Base-by-base conservation (phyloP, 345 rosid genomes). In the Orychophragmus violaceus region DNA sequence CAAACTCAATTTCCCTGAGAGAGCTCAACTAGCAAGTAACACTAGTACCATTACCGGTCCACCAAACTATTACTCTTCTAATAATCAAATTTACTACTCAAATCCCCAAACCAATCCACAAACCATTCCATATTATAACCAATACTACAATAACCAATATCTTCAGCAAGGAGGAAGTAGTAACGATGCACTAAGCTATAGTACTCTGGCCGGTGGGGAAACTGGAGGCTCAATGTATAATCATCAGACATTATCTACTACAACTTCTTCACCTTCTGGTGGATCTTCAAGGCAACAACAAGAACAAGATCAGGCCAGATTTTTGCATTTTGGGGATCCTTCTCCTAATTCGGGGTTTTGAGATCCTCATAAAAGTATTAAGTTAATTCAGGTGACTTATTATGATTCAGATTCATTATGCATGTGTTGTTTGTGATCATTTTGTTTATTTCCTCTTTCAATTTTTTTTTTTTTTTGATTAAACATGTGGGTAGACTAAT, bases 1-100 rank as follows among this genome's bases (percentile, higher is more conserved):
- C 1, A 86, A 88, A 69, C 90, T 88, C 11, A 88, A 88, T 62
- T 86, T 86, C 77, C 91, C 90, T 0, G 96, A 84, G 74, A 76
- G 96, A 51, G 96, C 86, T 75, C 87, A 84, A 17, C 65, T 77
- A 72, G 66, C 66, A 24, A 73, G 66, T 74, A 74, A 12, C 66
- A 29, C 35, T 55, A 74, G 64, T 62, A 45, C 59, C 3, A 46
- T 46, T 3, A 35, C 69, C 14, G 46, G 36, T 17, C 27, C 24
- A 53, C 74, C 78, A 46, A 74, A 62, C 69, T 61, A 74, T 44
- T 46, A 68, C 42, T 52, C 72, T 33, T 49, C 66, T 29, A 65
- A 41, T 44, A 67, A 67, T 67, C 77, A 74, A 68, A 5, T 24
- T 4, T 74, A 60, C 52, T 54, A 60, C 62, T 60, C 73, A 21